Evolutionary conservation across 805 yeast species (phyloP).

Genomic region (Metschnikowia orientalis): DNA sequence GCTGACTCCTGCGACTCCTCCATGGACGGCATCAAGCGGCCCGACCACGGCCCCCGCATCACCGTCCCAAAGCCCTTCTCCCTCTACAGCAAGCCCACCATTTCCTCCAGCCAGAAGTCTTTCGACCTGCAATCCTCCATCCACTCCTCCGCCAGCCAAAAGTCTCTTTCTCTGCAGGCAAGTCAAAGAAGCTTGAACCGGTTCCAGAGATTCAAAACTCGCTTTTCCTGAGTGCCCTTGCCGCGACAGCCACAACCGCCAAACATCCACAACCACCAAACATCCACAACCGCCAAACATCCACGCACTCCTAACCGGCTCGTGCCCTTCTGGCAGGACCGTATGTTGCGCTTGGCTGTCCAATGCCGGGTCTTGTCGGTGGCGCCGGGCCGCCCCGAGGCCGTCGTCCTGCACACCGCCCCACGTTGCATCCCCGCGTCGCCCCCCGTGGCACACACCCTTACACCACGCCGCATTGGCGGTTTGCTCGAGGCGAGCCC

Average conservation of each 20-base stretch:
- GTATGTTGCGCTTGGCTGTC: no score
- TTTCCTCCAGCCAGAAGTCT: constrained; percentile 36
- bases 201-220: constrained; percentile 32
- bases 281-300: no score
- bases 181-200: constrained; percentile 25
- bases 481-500: background rate
- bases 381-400: no score
- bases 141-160: constrained; percentile 12
- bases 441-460: background rate
- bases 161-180: constrained; percentile 14
- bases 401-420: no score
- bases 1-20: constrained; percentile 2
- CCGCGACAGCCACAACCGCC: no score
- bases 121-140: constrained; percentile 11
- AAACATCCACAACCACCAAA: no score
- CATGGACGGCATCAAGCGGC: background rate
- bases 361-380: no score
- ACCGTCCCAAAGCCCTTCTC: constrained; percentile 30
- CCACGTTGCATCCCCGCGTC: no score
- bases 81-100: constrained; percentile 34
- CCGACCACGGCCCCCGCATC: constrained; percentile 7
- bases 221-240: constrained; percentile 17
- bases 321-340: no score
- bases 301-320: no score
- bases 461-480: background rate